Evolutionary conservation across 179 eudicot species (phyloP).

Genomic region (Silene noctiflora): DNA sequence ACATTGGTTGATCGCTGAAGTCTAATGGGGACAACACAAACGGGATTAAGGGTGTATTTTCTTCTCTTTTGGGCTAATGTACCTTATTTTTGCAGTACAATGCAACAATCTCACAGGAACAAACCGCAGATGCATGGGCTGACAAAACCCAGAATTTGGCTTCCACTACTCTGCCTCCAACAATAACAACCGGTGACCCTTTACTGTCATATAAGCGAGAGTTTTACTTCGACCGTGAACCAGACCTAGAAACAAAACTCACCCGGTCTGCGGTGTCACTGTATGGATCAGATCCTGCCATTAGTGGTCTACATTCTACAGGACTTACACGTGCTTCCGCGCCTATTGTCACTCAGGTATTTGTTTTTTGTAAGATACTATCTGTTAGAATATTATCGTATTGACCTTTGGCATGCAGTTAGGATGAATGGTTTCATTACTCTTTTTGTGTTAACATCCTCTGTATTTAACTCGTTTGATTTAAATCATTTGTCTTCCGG

Average conservation of each 20-base stretch:
- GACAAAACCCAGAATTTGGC: conserved; percentile 41
- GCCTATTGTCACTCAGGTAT: conserved; percentile 84
- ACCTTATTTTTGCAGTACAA: conserved; percentile 42
- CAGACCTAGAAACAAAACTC: conserved; percentile 45
- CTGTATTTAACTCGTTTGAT: not conserved
- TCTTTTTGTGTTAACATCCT: not conserved
- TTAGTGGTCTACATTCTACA: conserved; percentile 50
- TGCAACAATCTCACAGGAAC: conserved; percentile 54
- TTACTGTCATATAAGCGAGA: conserved; percentile 52
- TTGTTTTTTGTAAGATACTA: not conserved
- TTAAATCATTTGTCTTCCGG: not conserved
- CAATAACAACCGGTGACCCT: conserved; percentile 47
- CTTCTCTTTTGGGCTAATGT: conserved; percentile 11
- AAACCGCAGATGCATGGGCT: conserved; percentile 49
- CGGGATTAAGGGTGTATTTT: not conserved
- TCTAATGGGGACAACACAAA: not conserved
- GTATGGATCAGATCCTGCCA: conserved; percentile 56
- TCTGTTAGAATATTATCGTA: not conserved
- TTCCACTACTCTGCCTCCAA: conserved; percentile 32
- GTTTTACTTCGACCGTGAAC: conserved; percentile 51
- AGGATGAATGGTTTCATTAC: not conserved
- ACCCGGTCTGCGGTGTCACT: conserved; percentile 48
- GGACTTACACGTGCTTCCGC: conserved; percentile 53
- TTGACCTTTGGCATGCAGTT: not conserved
- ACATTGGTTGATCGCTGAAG: not conserved